A percentile compares a stretch with the other conserved stretches of the same genome.
Conservation (phyloP, 2,329 filamentous ascomycete species). For the Sarocladium kiliense region DNA sequence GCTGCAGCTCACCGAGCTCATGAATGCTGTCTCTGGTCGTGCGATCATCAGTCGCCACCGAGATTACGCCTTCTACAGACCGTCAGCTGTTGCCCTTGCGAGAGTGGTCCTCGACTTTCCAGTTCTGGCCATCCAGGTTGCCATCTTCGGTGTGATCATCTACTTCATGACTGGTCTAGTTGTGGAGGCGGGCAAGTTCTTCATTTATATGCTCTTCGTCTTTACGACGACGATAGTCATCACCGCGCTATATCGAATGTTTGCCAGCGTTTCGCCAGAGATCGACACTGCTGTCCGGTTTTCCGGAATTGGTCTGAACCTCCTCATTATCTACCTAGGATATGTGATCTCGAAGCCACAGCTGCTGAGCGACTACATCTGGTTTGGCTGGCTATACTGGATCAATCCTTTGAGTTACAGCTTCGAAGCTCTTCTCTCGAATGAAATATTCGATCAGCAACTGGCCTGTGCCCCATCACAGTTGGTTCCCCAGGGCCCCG, state of each 20-base stretch:
- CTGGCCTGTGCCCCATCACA: constrained; percentile 42
- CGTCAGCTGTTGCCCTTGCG: constrained; percentile 49
- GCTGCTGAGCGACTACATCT: constrained; percentile 54
- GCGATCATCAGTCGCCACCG: constrained; percentile 48
- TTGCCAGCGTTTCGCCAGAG: constrained; percentile 52
- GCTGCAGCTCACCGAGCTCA: constrained; percentile 73
- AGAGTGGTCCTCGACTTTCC: constrained; percentile 53
- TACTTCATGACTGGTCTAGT: constrained; percentile 74
- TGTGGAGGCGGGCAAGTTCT: constrained; percentile 59
- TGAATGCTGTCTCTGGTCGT: constrained; percentile 69
- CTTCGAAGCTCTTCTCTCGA: constrained; percentile 55
- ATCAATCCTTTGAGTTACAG: constrained; percentile 61
- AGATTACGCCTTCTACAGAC: constrained; percentile 47
- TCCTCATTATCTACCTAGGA: constrained; percentile 61
- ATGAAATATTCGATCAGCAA: constrained; percentile 46
- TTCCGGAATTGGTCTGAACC: constrained; percentile 49
- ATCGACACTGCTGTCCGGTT: constrained; percentile 59
- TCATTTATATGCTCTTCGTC: constrained; percentile 59
- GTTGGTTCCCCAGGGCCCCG: constrained; percentile 41
- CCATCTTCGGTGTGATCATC: constrained; percentile 63
- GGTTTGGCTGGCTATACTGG: constrained; percentile 64
- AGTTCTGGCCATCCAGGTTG: constrained; percentile 53
- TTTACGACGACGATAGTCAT: constrained; percentile 51
- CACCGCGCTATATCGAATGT: constrained; percentile 52
- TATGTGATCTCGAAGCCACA: constrained; percentile 54